These are phyloP conservation scores for Trichoderma sp. DNA, from an alignment of 2,329 filamentous ascomycete genomes.

Conservation along the genomic window DNA sequence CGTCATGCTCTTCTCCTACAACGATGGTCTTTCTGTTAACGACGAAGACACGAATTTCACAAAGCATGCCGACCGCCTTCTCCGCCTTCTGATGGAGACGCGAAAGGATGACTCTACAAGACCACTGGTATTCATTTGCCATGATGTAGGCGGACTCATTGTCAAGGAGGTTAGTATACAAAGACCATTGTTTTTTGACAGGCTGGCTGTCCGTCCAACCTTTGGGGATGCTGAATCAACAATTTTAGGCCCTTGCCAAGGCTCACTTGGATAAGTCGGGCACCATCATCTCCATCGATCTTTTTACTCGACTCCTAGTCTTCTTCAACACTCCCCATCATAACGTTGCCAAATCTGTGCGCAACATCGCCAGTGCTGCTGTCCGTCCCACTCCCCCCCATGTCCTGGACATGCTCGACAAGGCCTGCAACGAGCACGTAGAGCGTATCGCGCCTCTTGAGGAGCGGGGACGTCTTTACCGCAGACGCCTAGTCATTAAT, in stretches of 20 bases:
- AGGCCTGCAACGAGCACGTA: slow-evolving; percentile 8
- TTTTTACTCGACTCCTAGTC: slow-evolving; percentile 9
- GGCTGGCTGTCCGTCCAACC: background rate
- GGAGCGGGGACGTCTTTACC: slow-evolving; percentile 1
- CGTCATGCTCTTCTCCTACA: slow-evolving; percentile 25
- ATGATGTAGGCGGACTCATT: slow-evolving; percentile 22
- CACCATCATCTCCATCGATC: background rate
- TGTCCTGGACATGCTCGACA: slow-evolving; percentile 15
- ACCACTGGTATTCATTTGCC: slow-evolving; percentile 23
- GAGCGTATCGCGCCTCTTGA: slow-evolving; percentile 11
- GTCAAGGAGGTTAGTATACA: slow-evolving; percentile 18
- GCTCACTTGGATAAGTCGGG: background rate
- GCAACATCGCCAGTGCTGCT: slow-evolving; percentile 11
- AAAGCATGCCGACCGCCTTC: slow-evolving; percentile 11
- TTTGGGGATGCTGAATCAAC: background rate
- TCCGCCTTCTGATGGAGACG: slow-evolving; percentile 12
- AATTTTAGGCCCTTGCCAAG: slow-evolving; percentile 9
- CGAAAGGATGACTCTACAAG: background rate
- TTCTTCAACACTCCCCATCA: slow-evolving; percentile 25
- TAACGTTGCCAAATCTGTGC: slow-evolving; percentile 10
- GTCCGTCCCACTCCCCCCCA: background rate
- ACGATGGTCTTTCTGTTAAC: background rate
- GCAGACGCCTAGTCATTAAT: slow-evolving; percentile 17
- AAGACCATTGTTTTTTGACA: background rate
- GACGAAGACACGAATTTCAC: slow-evolving; percentile 10